A percentile compares a stretch with the other conserved stretches of the same genome.
phyloP scores from a whole-genome alignment of 345 rosid genomes.

The Eucalyptus marginata region DNA sequence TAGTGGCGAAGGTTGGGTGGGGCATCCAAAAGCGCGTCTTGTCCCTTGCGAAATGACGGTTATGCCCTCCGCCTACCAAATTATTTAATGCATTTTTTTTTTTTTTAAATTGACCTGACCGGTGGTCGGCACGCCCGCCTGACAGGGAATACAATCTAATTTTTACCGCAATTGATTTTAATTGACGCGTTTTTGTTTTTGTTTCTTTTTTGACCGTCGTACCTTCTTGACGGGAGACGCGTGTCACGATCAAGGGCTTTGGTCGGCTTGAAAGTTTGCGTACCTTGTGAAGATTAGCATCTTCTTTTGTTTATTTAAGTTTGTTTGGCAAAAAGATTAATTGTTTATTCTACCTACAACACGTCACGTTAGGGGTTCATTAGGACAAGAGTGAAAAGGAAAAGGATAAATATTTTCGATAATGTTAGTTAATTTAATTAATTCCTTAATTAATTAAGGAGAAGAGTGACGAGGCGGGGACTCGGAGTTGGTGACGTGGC shows the following conservation, averaged over 20 bases:
- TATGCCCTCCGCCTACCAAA: not conserved
- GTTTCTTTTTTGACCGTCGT: not conserved
- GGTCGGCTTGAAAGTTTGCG: not conserved
- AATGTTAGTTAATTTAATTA: too few relatives aligned
- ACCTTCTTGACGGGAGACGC: not conserved
- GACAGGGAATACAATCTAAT: not conserved
- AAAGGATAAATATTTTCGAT: too few relatives aligned
- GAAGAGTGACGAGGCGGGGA: too few relatives aligned
- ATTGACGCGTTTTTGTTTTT: not conserved
- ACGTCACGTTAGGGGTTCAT: not conserved
- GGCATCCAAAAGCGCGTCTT: not conserved
- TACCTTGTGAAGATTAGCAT: not conserved
- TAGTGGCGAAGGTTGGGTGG: not conserved
- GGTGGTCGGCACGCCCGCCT: not conserved
- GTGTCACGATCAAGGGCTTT: not conserved
- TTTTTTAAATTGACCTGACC: not conserved
- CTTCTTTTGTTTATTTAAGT: too few relatives aligned
- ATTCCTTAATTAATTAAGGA: too few relatives aligned
- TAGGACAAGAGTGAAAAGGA: not conserved
- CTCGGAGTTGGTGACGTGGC: too few relatives aligned
- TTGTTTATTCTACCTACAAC: not conserved
- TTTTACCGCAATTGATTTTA: not conserved
- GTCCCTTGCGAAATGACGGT: not conserved
- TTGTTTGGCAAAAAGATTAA: not conserved
- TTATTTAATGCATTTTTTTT: too few relatives aligned